Evolutionary conservation across 2,329 filamentous ascomycete genomes (phyloP).

Genomic region (Alternaria arborescens): DNA sequence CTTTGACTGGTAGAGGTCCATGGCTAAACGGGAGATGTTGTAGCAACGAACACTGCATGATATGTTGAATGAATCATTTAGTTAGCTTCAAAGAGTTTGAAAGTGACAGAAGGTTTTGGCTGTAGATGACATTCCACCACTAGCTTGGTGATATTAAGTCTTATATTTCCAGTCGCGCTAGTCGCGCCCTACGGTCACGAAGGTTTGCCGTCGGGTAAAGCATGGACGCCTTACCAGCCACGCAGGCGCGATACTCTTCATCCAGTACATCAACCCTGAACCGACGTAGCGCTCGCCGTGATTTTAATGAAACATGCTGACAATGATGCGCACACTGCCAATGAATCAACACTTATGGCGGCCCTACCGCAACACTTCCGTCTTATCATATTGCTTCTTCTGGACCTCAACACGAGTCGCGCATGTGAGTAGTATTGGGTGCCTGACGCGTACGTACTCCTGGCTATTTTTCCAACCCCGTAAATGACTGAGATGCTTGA

Average conservation of each 20-base stretch:
- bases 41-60: neutral
- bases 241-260: neutral
- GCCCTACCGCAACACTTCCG: neutral
- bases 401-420: neutral
- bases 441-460: neutral
- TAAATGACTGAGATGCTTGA: neutral
- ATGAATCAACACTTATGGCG: neutral
- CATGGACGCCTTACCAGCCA: neutral
- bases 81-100: neutral
- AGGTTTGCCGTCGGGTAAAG: neutral
- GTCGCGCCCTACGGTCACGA: neutral
- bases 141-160: neutral
- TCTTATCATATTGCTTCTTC: neutral
- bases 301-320: neutral
- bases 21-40: constrained; percentile 2
- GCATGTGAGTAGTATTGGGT: neutral
- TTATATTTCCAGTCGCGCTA: neutral
- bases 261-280: neutral
- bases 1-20: neutral
- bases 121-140: neutral
- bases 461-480: neutral
- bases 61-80: neutral
- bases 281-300: neutral
- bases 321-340: neutral
- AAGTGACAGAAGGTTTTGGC: neutral